These are phyloP conservation scores for Macrolepiota dolichaula DNA, from an alignment of 768 basidiomycete genomes.

Conservation along the genomic window DNA sequence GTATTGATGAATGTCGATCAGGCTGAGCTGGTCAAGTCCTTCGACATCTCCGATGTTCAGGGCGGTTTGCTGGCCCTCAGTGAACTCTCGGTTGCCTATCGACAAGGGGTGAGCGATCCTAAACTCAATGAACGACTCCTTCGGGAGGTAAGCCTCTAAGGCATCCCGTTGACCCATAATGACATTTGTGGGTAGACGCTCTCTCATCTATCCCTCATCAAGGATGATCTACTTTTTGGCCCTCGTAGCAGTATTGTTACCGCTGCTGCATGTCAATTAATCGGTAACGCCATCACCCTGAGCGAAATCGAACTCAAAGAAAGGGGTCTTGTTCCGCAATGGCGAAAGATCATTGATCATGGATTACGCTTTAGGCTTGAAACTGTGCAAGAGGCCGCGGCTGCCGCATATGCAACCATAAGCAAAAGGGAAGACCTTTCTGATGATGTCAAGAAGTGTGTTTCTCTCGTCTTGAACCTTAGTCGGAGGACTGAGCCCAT, in stretches of 20 bases:
- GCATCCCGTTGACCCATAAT: constrained; percentile 4
- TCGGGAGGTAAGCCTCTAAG: constrained; percentile 41
- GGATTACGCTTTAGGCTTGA: constrained; percentile 65
- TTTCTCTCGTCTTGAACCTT: constrained; percentile 20
- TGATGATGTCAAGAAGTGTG: constrained; percentile 69
- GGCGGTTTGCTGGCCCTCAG: constrained; percentile 75
- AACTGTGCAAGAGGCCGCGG: constrained; percentile 74
- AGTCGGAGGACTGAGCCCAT: constrained; percentile 3
- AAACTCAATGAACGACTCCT: constrained; percentile 32
- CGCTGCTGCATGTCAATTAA: constrained; percentile 66
- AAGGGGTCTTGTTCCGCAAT: constrained; percentile 48
- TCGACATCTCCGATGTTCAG: constrained; percentile 72
- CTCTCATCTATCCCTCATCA: constrained; percentile 48
- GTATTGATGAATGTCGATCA: constrained; percentile 23
- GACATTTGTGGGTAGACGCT: constrained; percentile 52
- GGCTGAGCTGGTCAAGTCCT: constrained; percentile 55
- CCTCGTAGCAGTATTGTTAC: constrained; percentile 71
- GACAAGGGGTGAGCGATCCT: constrained; percentile 24
- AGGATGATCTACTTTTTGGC: constrained; percentile 56
- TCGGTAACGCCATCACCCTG: constrained; percentile 61
- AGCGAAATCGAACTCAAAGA: constrained; percentile 43
- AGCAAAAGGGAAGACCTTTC: constrained; percentile 70
- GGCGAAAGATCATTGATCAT: constrained; percentile 68
- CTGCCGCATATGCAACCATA: constrained; percentile 62
- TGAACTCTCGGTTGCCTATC: constrained; percentile 67